Percentiles rank a stretch among this genome's conserved stretches.
These are phyloP conservation scores for Chaetomiaceae sp. DNA, from an alignment of 2,329 filamentous ascomycete species.

Conservation along the genomic window DNA sequence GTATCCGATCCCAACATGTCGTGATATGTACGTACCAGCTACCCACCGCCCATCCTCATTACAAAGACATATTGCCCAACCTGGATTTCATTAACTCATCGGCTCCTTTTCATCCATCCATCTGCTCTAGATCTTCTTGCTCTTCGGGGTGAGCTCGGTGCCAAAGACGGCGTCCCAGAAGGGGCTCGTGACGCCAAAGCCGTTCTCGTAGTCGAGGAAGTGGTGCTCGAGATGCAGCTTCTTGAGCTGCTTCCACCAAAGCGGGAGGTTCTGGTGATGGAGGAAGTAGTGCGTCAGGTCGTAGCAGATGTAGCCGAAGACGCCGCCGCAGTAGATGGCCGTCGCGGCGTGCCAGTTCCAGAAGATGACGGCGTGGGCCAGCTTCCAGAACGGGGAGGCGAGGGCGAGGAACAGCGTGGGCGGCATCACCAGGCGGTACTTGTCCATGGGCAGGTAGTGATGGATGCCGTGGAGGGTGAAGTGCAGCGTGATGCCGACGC, in stretches of 20 bases:
- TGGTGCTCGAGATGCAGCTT: constrained; percentile 97
- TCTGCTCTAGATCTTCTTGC: constrained; percentile 18
- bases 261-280: constrained; percentile 86
- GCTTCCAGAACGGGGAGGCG: constrained; percentile 85
- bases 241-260: constrained; percentile 88
- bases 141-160: constrained; percentile 62
- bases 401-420: constrained; percentile 80
- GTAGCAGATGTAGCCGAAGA: constrained; percentile 95
- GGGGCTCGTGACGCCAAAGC: constrained; percentile 91
- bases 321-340: constrained; percentile 78
- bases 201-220: constrained; percentile 96
- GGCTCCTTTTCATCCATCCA: neutral
- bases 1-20: neutral
- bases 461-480: constrained; percentile 96
- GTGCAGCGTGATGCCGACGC: constrained; percentile 77
- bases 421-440: constrained; percentile 94
- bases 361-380: constrained; percentile 76
- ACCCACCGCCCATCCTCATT: constrained; percentile 19
- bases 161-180: constrained; percentile 96
- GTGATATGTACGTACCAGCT: constrained; percentile 9
- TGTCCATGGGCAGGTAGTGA: constrained; percentile 99
- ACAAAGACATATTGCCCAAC: constrained; percentile 27
- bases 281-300: constrained; percentile 98
- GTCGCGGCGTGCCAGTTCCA: constrained; percentile 80
- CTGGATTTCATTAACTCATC: constrained; percentile 34